Evolutionary conservation across 2,329 filamentous ascomycete genomes (phyloP).

Genomic region (Chaetomium strumarium): DNA sequence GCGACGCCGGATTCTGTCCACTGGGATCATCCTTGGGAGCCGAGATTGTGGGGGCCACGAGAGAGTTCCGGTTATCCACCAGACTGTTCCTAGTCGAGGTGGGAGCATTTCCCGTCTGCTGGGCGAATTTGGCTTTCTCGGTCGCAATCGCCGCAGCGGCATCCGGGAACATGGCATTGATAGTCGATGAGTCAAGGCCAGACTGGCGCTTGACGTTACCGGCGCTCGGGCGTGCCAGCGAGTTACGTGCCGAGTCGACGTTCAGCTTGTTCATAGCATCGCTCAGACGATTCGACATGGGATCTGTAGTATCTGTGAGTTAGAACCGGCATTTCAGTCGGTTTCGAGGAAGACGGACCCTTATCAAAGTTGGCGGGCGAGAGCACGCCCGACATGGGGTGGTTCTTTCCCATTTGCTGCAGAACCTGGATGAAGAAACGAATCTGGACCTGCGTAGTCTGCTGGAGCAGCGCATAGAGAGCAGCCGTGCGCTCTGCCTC

Average conservation of each 20-base stretch:
- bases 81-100: conserved; percentile 90
- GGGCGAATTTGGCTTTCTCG: conserved; percentile 95
- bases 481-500: conserved; percentile 95
- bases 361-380: conserved; percentile 97
- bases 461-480: conserved; percentile 89
- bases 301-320: conserved; percentile 53
- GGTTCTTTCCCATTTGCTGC: conserved; percentile 97
- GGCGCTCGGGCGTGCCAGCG: conserved; percentile 72
- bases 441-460: conserved; percentile 98
- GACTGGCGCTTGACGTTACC: conserved; percentile 85
- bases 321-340: conserved; percentile 4
- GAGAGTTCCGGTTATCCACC: conserved; percentile 69
- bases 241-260: conserved; percentile 81
- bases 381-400: conserved; percentile 92
- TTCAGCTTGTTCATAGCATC: conserved; percentile 96
- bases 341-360: conserved; percentile 46
- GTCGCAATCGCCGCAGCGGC: conserved; percentile 97
- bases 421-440: conserved; percentile 98
- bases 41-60: conserved; percentile 69
- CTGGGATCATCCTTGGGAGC: conserved; percentile 61
- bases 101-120: conserved; percentile 84
- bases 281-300: conserved; percentile 91
- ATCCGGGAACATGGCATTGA: conserved; percentile 99
- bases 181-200: conserved; percentile 84
- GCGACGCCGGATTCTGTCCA: conserved; percentile 65